A percentile compares a stretch with the other conserved stretches of the same genome.
Evolutionary conservation across 1,139 yeast species (phyloP).

Genomic region (Pichia terricola): DNA sequence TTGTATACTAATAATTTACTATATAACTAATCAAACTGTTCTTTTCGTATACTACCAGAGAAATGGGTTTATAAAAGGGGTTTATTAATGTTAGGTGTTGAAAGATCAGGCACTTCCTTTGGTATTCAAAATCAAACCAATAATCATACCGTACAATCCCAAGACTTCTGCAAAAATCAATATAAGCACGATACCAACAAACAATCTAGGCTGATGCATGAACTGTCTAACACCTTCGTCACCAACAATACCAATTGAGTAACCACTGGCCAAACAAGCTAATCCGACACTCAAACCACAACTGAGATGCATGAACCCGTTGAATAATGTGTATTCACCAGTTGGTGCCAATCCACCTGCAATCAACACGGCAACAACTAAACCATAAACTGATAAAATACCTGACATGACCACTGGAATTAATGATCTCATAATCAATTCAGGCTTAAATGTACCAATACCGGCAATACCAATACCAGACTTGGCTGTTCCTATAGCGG

Average conservation of each 20-base stretch:
- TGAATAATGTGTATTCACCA: constrained; percentile 72
- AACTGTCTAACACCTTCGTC: constrained; percentile 98
- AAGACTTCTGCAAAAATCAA: constrained; percentile 98
- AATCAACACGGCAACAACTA: constrained; percentile 90
- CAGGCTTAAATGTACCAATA: constrained; percentile 80
- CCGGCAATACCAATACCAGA: constrained; percentile 96
- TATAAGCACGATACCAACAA: constrained; percentile 94
- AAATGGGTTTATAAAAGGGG: too few relatives aligned
- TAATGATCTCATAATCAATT: constrained; percentile 70
- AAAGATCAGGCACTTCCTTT: constrained; percentile 50
- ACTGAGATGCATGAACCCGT: constrained; percentile 94
- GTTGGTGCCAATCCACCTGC: constrained; percentile 84
- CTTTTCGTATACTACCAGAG: too few relatives aligned
- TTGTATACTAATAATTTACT: too few relatives aligned
- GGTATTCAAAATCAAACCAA: constrained; percentile 83
- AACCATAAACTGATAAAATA: constrained; percentile 91
- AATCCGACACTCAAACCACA: constrained; percentile 95
- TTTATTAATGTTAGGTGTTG: too few relatives aligned
- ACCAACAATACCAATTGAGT: constrained; percentile 97
- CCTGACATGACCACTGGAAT: constrained; percentile 98
- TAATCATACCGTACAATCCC: constrained; percentile 92
- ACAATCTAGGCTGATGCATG: constrained; percentile 92
- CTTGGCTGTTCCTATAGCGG: constrained; percentile 97
- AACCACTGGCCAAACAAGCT: constrained; percentile 96
- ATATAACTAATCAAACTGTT: too few relatives aligned